Evolutionary conservation across 805 yeast genomes (phyloP).

Genomic region (Metschnikowia chrysomelidarum): DNA sequence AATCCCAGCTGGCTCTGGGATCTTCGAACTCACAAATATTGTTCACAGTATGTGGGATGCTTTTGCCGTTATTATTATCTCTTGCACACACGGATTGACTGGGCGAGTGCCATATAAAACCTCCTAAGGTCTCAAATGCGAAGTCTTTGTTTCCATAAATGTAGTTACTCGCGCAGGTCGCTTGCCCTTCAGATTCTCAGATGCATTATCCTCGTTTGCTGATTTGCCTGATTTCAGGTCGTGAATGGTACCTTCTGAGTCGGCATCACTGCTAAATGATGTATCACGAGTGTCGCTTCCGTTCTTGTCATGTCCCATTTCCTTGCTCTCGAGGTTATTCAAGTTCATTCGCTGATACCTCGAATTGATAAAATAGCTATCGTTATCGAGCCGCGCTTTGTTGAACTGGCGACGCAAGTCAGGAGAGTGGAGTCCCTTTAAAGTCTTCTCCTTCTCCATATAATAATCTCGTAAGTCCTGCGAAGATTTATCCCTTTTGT

Average conservation of each 20-base stretch:
- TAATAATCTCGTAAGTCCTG: constrained; percentile 20
- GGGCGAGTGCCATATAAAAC: too few relatives aligned
- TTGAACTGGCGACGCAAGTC: constrained; percentile 19
- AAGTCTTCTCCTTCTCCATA: constrained; percentile 12
- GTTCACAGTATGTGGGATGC: constrained; percentile 13
- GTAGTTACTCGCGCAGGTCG: too few relatives aligned
- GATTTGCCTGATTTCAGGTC: constrained; percentile 9
- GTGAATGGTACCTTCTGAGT: constrained; percentile 8
- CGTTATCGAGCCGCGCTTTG: constrained; percentile 9
- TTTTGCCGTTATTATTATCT: constrained; percentile 16
- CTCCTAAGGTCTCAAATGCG: too few relatives aligned
- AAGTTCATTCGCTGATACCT: constrained; percentile 5
- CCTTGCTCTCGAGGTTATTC: background rate
- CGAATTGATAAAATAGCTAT: constrained; percentile 5
- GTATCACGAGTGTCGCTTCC: constrained; percentile 7
- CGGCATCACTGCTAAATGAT: constrained; percentile 10
- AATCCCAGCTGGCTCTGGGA: background rate
- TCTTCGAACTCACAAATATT: constrained; percentile 1
- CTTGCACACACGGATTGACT: constrained; percentile 12
- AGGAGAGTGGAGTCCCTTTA: constrained; percentile 25
- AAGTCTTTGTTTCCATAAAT: too few relatives aligned
- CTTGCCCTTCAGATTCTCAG: background rate
- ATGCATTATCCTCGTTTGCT: background rate
- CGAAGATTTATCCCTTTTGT: constrained; percentile 17
- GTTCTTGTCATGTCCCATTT: constrained; percentile 1